Base-by-base conservation (phyloP, 306 rosid species). In the Rosa chinensis region DNA sequence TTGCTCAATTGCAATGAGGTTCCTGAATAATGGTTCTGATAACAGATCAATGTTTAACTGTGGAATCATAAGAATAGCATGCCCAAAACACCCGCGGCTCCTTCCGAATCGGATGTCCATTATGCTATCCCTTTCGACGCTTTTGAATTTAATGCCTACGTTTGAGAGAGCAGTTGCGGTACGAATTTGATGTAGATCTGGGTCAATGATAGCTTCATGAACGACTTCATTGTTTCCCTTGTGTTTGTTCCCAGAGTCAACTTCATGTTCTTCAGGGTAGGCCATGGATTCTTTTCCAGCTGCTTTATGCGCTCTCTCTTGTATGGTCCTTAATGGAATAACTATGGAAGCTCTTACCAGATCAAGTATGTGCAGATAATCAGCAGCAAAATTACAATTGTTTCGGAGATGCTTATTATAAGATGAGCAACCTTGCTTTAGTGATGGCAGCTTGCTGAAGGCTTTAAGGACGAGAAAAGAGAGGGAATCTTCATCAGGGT, bases 311-410 rank as follows among this genome's bases (percentile, higher is more conserved):
- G 3, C 3, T 25, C 66, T 10, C 37, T 21, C 7, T 2, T 59
- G 37, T 21, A 0, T 37, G 45, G 11, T 14, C 45, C 3, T 23
- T 2, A 49, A 49, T 28, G 76, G 16, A 9, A 48, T 0, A 4
- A 50, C 44, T 32, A 32, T 72, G 2, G 62, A 49, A 49, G 10
- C 2, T 49, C 76, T 72, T 48, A 72, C 5, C 17, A 72, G 62
- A 49, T 72, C 62, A 9, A 72, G 76, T 16, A 72, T 17, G 62
- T 72, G 76, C 6, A 70, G 21, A 25, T 14, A 5, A 48, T 17
- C 3, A 0, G 1, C 8, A 28, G 17, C 61, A 17, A 0, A 12
- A 8, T 11, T 1, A 45, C 0, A 0, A 3, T 44, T 1, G 13
- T 5, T 0, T 5, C 0, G 0, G 18, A 48, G 50, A 67, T 32